Conservation (phyloP, 1,139 yeast species). For the Yamadazyma dendronema region DNA sequence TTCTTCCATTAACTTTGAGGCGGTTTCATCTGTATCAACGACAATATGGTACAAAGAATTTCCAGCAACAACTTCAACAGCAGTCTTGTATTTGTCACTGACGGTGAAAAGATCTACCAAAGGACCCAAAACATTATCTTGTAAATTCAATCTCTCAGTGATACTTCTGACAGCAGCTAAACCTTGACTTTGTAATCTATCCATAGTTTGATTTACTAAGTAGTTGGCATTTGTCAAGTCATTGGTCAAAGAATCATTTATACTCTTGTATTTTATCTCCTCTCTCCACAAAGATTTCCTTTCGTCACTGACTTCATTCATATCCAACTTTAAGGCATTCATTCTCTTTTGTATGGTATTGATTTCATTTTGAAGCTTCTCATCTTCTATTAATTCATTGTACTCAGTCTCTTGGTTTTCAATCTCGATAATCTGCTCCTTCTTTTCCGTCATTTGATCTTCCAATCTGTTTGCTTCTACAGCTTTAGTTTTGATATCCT, state of each 20-base stretch:
- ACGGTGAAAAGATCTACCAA: slow-evolving; percentile 80
- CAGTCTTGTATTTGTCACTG: slow-evolving; percentile 78
- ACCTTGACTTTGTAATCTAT: slow-evolving; percentile 67
- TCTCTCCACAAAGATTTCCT: slow-evolving; percentile 79
- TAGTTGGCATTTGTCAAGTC: slow-evolving; percentile 60
- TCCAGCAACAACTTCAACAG: slow-evolving; percentile 90
- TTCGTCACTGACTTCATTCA: slow-evolving; percentile 55
- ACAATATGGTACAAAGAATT: slow-evolving; percentile 82
- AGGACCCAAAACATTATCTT: slow-evolving; percentile 72
- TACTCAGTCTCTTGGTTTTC: slow-evolving; percentile 43
- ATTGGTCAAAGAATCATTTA: slow-evolving; percentile 52
- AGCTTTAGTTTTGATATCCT: slow-evolving; percentile 18
- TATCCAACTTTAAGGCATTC: slow-evolving; percentile 35
- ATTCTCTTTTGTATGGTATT: slow-evolving; percentile 33
- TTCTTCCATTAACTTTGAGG: slow-evolving; percentile 74
- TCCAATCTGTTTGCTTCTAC: slow-evolving; percentile 22
- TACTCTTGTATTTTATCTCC: slow-evolving; percentile 61
- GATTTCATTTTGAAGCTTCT: slow-evolving; percentile 20
- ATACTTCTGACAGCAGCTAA: slow-evolving; percentile 64
- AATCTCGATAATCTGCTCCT: slow-evolving; percentile 20
- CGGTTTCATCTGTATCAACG: slow-evolving; percentile 86
- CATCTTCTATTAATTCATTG: slow-evolving; percentile 26
- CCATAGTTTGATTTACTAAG: slow-evolving; percentile 69
- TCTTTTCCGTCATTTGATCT: slow-evolving; percentile 19
- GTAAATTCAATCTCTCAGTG: slow-evolving; percentile 52